Base-by-base conservation (phyloP, 2,329 filamentous ascomycete genomes). In the Macrophomina tecta region DNA sequence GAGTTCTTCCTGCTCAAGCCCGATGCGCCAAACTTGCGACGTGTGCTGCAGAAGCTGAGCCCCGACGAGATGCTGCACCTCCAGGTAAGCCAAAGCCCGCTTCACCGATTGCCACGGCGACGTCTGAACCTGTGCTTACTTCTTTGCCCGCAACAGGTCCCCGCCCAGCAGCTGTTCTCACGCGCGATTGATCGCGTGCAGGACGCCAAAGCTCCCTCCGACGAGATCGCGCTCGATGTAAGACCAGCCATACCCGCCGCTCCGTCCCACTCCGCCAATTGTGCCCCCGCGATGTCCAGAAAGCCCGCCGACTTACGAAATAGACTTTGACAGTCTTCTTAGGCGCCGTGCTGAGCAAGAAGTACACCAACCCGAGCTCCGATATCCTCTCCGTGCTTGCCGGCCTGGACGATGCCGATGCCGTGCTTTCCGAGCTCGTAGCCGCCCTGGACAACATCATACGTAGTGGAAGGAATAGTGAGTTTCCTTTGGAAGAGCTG, bases 1-100 rank as follows among this genome's bases (percentile, higher is more conserved):
- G 95, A 97, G 80, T 93, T 99, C 81, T 99, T 99, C 78, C 86
- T 99, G 45, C 84, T 97, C 67, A 89, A 89, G 69, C 94, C 94
- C 28, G 93, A 97, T 76, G 85, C 87, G 65, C 78, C 83, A 4
- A 86, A 88, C 58, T 82, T 99, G 70, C 86, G 88, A 76, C 82
- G 81, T 60, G 86, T 93, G 56, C 82, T 99, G 69, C 87, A 89
- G 69, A 82, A 85, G n/a, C 82, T 95, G 48, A 85, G 86, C 62
- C 87, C 93, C 5, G 89, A 92, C 71, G 89, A 94, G 72, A 84
- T 97, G 69, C 83, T 97, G 49, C 87, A 90, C 67, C 82, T 92
- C 56, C 92, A 97, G 79, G 86, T 88, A 76, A 71, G 74, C 5
- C 53, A 36, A 28, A 30, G 28, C 30, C 45, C 46, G n/a, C 12